Evolutionary conservation across 805 yeast species (phyloP), one percentile per base, ranked within the genome.

Genomic region (Kregervanrija delftensis): DNA sequence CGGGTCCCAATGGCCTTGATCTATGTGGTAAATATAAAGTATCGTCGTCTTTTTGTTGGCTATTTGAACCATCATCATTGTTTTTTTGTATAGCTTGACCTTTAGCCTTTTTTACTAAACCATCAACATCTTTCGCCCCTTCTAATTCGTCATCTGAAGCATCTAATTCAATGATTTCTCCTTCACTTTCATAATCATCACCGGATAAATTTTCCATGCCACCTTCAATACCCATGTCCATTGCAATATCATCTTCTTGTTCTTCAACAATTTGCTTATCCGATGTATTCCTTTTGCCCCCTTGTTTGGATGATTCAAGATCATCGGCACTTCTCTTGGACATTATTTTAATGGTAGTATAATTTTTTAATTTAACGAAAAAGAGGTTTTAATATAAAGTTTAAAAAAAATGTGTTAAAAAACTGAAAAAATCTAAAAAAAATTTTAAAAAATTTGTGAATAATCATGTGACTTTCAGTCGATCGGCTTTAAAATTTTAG

Each of bases 171-270:
- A 87, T 84, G 48, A 86, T 85, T 61, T 85, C 95, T 44, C 86
- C 96, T 55, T 87, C 95, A 68, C 91, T 86, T 56, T 88, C 96
- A 53, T 82, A 88, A 58, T 90, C 96, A 60, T 87, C 96, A 49
- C 96, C 96, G 55, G 81, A 83, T 36, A 86, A 81, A 59, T 85
- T 93, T 63, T 89, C 97, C 63, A 84, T 85, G 53, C 84, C 96
- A 45, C 67, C 67, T 51, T 62, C 66, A 44, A 62, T 55, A 28
- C 91, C 95, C 77, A 82, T 77, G 14, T 79, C 83, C 32, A 71
- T 66, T 1, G 46, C 46, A 11, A 42, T 34, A 28, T 45, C 44
- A 49, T 80, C 81, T 4, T 64, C 56, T 16, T 58, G 72, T 12
- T 51, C 54, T 8, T 46, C 48, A 30, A 31, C 68, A 2, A 35